Evolutionary conservation across 495 filamentous ascomycete genomes (phyloP), one percentile per base, ranked within the genome.

Genomic region (Sporormia fimetaria): DNA sequence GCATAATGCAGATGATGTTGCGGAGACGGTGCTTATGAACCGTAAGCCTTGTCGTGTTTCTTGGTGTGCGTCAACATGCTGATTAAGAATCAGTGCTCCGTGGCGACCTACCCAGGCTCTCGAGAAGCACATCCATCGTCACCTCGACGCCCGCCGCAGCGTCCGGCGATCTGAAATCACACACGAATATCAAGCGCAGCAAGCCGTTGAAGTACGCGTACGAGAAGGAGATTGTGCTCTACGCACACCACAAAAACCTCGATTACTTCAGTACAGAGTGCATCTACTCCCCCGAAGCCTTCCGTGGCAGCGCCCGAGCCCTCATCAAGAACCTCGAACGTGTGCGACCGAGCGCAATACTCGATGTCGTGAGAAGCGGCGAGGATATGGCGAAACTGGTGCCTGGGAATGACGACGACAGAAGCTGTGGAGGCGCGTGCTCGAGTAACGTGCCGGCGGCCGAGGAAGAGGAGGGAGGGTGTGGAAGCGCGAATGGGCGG

Each of bases 231-330:
- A 98, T 98, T 42, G 90, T 98, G 6, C 68, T 96, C 9, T 98
- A 98, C 58, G 90, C 90, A 12, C 83, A 94, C 50, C 86, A 98
- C 63, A 88, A 87, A 56, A 82, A 85, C 57, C 69, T 98, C 42
- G 90, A 96, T 59, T 98, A 98, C 63, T 98, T 98, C 63, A 88
- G 76, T 47, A 98, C 90, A 0, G 90, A 98, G 65, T 98, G 90
- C 66, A 86, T 96, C 39, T 98, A 98, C 64, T 93, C 85, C 34
- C 90, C 90, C 0, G 90, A 98, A 65, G 90, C 92, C n/a, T 98
- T 98, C 52, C 74, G 90, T 18, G 90, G 90, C 0, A 92, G 82
- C 49, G 90, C 90, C 6, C 74, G 90, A 35, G 81, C 76, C 14
- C 63, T 98, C 47, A 93, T 98, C 60, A 98, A 98, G 67, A 87